phyloP scores from a whole-genome alignment of 352 stramenopile species.

The Phytophthora quininea region DNA sequence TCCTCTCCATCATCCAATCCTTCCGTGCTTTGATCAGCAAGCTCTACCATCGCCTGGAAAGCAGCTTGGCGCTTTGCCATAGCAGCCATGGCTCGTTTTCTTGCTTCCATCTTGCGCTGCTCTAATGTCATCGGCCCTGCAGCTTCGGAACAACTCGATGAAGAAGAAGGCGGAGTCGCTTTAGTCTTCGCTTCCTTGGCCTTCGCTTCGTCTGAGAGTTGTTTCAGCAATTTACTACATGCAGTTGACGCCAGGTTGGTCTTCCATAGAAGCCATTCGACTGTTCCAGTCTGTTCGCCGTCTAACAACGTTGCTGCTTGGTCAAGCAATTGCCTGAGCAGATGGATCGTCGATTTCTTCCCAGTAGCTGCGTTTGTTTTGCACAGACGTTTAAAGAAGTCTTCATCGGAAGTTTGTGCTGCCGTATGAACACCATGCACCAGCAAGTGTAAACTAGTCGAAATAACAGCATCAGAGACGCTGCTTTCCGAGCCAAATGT shows the following conservation, averaged over 20 bases:
- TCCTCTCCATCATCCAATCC: conserved; percentile 33
- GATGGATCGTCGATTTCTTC: conserved; percentile 53
- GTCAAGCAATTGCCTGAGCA: conserved; percentile 62
- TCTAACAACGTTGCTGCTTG: conserved; percentile 58
- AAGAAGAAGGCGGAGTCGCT: conserved; percentile 1
- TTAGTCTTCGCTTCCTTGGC: conserved; percentile 29
- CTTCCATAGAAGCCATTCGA: conserved; percentile 81
- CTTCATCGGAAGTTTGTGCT: conserved; percentile 17
- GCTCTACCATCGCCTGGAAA: conserved; percentile 86
- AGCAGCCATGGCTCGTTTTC: conserved; percentile 73
- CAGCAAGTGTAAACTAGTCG: conserved; percentile 80
- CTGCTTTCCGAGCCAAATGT: conserved; percentile 30
- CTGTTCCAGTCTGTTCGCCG: conserved; percentile 71
- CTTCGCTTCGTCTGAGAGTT: conserved; percentile 40
- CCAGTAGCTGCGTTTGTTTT: conserved; percentile 33
- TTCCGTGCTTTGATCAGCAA: conserved; percentile 49
- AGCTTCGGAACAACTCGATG: background rate
- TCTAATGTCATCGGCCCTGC: conserved; percentile 57
- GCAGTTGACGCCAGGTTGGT: conserved; percentile 48
- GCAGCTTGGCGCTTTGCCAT: conserved; percentile 86
- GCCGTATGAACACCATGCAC: conserved; percentile 81
- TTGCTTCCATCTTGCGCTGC: conserved; percentile 78
- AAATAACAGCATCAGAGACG: conserved; percentile 85
- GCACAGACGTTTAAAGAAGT: conserved; percentile 66
- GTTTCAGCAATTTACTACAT: conserved; percentile 47